Percentiles rank a stretch among this genome's conserved stretches.
Conservation (phyloP, 257 asterid species). For the Jaltomata sinuosa region DNA sequence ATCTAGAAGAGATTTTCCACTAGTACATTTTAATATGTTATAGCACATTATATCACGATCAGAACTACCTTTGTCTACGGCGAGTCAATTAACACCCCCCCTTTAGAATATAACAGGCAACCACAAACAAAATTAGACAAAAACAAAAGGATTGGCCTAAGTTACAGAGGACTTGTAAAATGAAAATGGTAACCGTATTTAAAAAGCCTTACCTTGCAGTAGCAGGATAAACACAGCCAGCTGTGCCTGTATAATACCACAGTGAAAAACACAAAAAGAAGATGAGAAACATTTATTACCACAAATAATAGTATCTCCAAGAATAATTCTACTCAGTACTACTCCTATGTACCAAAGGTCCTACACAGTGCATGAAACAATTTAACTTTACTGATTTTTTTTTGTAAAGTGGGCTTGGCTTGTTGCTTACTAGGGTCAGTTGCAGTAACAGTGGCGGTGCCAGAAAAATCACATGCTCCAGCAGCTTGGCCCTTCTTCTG, state of each 20-base stretch:
- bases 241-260: slow-evolving; percentile 40
- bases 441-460: slow-evolving; percentile 41
- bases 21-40: neutral
- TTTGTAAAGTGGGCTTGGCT: neutral
- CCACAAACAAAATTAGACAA: too few species aligned
- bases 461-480: slow-evolving; percentile 61
- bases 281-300: neutral
- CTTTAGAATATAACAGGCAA: too few species aligned
- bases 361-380: neutral
- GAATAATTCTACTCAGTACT: neutral
- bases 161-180: neutral
- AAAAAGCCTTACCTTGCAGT: slow-evolving; percentile 48
- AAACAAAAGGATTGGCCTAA: too few species aligned
- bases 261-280: neutral
- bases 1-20: too few species aligned
- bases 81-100: too few species aligned
- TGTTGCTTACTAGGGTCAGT: slow-evolving; percentile 62
- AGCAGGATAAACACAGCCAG: slow-evolving; percentile 59
- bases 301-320: neutral
- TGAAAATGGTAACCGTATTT: neutral
- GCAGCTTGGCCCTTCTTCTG: slow-evolving; percentile 54
- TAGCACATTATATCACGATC: neutral
- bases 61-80: too few species aligned
- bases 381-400: neutral
- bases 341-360: neutral